Evolutionary conservation across 2,329 filamentous ascomycete genomes (phyloP), one percentile per base, ranked within the genome.

Genomic region (Stemphylium beticola): DNA sequence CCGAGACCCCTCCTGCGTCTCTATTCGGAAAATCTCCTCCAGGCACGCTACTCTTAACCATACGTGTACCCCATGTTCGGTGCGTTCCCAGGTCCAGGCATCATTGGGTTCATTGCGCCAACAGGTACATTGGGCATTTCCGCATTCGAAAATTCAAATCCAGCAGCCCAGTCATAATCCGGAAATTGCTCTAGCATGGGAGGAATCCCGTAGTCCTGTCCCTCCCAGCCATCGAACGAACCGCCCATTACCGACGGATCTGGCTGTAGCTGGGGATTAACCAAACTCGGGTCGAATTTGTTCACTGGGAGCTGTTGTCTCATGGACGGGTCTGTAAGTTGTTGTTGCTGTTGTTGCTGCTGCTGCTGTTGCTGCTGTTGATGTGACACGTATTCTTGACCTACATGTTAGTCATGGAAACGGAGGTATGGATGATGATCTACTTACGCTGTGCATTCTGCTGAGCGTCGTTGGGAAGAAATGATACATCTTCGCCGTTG

Each of bases 111-210:
- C 34, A 65, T 60, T 9, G 64, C 46, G 4, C 57, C 61, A 31
- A 61, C 45, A 41, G 65, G 62, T 31, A 62, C 59, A 26, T 61
- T 68, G 14, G 65, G 64, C 39, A 68, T 68, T 8, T 70, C 68
- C 24, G 61, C 61, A 32, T 67, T 73, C 1, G 70, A 67, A 18
- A 73, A 72, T 20, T 74, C 67, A 37, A 74, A 74, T 15, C 71
- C 69, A 9, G 72, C 68, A 4, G 71, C 72, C 72, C 72, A 75
- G 43, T 75, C 72, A 39, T 74, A 75, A 52, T 75, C 72, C 9
- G 69, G 71, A n/a, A 74, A 75, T 31, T 74, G 71, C 18, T 75
- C 71, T 29, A 72, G 43, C 60, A 72, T 68, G 12, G 69, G 66
- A 5, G 67, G 66, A 10, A 63, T 61, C 39, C 55, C 65, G 39